Base-by-base conservation (phyloP, 179 eudicot species). In the Patellifolia procumbens region DNA sequence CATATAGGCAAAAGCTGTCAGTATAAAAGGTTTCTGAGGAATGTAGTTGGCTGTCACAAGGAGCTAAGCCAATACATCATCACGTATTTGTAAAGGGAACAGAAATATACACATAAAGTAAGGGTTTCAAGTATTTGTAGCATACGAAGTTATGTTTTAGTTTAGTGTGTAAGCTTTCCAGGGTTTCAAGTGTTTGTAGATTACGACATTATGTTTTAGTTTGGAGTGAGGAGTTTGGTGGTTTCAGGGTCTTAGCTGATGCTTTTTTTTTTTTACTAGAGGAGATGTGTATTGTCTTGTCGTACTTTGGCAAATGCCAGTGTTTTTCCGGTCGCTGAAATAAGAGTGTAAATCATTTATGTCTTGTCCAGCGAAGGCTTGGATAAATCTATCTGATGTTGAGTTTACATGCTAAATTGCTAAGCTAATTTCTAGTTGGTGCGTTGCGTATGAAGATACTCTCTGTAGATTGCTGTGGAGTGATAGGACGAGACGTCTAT, bases 1-100 rank as follows among this genome's bases (percentile, higher is more conserved):
- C 87, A 64, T 90, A 88, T 78, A 82, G 87, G 76, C 84, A 60
- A 60, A 90, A 88, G 83, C 58, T 35, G 42, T 19, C 59, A 55
- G 65, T 43, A 29, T 67, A 32, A 61, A 73, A 26, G 66, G 63
- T 42, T 64, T 62, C 49, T 2, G 73, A 62, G 26, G 56, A 24
- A 59, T 71, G 45, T 11, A n/a, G 72, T 24, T 35, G 82, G 67
- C 43, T 55, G 52, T 58, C 34, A 43, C 68, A 32, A 74, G 78
- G 73, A 60, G 64, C 39, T 51, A 68, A 39, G 72, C 7, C 45
- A 28, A 34, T 8, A 4, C 15, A 53, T 65, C n/a, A n/a, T n/a
- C 78, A 58, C 79, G 55, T 68, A 82, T 51, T 37, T 82, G 85
- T 82, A 75, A 75, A 82, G 74, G 62, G 26, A 20, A 73, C 46